phyloP scores from a whole-genome alignment of 73 alveolate genomes.

The Blepharisma japonicum region DNA sequence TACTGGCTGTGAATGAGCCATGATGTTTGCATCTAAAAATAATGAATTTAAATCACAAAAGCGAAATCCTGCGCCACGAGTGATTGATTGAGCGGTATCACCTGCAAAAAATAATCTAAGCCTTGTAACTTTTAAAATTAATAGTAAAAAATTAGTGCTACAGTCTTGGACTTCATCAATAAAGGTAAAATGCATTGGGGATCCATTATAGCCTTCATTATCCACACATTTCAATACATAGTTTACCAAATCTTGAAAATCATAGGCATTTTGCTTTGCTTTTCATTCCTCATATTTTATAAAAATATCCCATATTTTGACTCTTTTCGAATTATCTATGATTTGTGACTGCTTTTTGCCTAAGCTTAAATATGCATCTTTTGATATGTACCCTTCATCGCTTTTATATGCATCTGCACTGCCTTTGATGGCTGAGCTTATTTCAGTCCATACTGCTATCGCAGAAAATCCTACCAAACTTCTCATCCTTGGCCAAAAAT shows the following conservation, averaged over 20 bases:
- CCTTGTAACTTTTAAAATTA: conserved; percentile 54
- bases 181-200: conserved; percentile 67
- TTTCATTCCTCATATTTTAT: conserved; percentile 78
- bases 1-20: conserved; percentile 2
- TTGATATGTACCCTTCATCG: conserved; percentile 11
- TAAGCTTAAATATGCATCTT: neutral
- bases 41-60: conserved; percentile 53
- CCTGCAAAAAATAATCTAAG: conserved; percentile 76
- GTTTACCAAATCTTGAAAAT: conserved; percentile 82
- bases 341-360: conserved; percentile 15
- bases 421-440: conserved; percentile 70
- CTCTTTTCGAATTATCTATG: conserved; percentile 24
- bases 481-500: conserved; percentile 52
- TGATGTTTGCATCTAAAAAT: neutral
- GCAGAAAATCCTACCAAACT: conserved; percentile 11
- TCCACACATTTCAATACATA: conserved; percentile 46
- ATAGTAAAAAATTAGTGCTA: conserved; percentile 57
- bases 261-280: conserved; percentile 55
- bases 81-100: conserved; percentile 86
- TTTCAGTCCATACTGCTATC: conserved; percentile 72
- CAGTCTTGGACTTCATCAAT: conserved; percentile 85
- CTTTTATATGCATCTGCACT: conserved; percentile 19
- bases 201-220: conserved; percentile 36
- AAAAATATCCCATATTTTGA: conserved; percentile 38
- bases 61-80: conserved; percentile 86